phyloP scores from a whole-genome alignment of 352 stramenopile genomes.

The Phytophthora foliorum region DNA sequence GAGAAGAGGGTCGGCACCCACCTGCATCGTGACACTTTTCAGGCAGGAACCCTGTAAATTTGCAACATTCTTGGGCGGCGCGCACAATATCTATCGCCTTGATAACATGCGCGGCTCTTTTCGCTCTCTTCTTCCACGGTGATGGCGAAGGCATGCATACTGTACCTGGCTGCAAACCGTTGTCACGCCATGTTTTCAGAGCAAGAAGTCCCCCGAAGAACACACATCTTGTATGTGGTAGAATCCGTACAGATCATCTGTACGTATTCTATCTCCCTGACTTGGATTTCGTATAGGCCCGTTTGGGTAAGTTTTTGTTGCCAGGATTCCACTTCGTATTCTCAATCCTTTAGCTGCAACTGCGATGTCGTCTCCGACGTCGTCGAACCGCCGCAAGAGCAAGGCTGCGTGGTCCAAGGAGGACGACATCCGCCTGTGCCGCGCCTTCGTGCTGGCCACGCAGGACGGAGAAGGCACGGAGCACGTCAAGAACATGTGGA shows the following conservation, averaged over 20 bases:
- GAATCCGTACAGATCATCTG: conserved; percentile 31
- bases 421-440: conserved; percentile 41
- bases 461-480: conserved; percentile 36
- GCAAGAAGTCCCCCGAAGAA: not conserved
- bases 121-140: not conserved
- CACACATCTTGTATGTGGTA: conserved; percentile 31
- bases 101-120: too few relatives aligned
- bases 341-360: conserved; percentile 4
- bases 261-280: conserved; percentile 1
- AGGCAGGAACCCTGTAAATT: too few relatives aligned
- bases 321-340: conserved; percentile 30
- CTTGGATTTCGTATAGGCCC: conserved; percentile 24
- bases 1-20: not conserved
- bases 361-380: conserved; percentile 27
- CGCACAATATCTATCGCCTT: too few relatives aligned
- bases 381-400: conserved; percentile 31
- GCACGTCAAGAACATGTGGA: conserved; percentile 46
- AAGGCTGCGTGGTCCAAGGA: conserved; percentile 41
- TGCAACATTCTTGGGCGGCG: too few relatives aligned
- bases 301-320: conserved; percentile 12
- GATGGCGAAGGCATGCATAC: not conserved
- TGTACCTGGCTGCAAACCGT: too few relatives aligned
- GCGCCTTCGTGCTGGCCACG: conserved; percentile 39
- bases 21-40: too few relatives aligned
- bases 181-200: not conserved